Base-by-base conservation (phyloP, 306 rosid genomes). In the Acacia melanoxylon region DNA sequence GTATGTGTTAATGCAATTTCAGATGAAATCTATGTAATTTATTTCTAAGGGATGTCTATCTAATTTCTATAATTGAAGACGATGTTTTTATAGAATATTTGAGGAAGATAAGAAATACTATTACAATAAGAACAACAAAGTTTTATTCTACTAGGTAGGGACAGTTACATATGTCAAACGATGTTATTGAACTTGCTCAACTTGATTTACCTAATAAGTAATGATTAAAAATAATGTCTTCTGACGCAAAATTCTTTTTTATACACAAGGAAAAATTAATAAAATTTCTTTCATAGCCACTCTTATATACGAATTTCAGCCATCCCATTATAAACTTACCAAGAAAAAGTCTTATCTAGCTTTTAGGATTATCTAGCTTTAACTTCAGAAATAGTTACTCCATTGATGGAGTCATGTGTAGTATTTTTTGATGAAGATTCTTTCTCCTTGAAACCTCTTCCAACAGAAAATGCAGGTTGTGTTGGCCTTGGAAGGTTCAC, bases 381-480 rank as follows among this genome's bases (percentile, higher is more conserved):
- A 12, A 71, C 75, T 71, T 71, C 75, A 71, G 75, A 22, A 22
- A 71, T 29, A 6, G 75, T 71, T 45, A 71, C 17, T 44, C 12
- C 37, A 45, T 71, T 71, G 22, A 71, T 24, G 27, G 75, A 42
- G 2, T 71, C 58, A 44, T 24, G 75, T 8, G 29, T 12, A 5
- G 58, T 44, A 42, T 6, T 12, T 0, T 71, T 71, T 22, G 75
- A 12, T 44, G 56, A 71, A 44, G 54, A 12, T n/a, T 42, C 75
- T 44, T 13, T 70, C 48, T 42, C 12, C 35, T 2, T 44, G n/a
- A 44, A 71, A 71, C 16, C 2, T 14, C 75, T 71, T 71, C 75
- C 75, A 44, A 71, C 58, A 42, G 75, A 71, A 71, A 71, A 71
- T 71, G 75, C 75, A 2, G 75, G 75, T 19, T 71, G 58, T 44